Conservation (phyloP, 306 rosid species). For the Luffa aegyptiaca region DNA sequence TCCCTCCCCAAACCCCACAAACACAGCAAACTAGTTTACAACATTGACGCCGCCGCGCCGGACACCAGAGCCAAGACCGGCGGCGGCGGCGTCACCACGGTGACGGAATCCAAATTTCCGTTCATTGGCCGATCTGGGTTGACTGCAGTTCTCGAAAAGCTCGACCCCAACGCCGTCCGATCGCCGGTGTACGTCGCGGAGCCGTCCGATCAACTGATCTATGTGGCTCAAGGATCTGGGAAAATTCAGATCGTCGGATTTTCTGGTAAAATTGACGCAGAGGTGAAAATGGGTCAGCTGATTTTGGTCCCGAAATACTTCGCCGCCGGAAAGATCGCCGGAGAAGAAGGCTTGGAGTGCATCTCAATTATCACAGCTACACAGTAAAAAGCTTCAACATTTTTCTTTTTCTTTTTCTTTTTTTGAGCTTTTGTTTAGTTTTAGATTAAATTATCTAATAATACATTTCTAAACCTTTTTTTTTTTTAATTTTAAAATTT, state of each 20-base stretch:
- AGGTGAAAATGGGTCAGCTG: constrained; percentile 40
- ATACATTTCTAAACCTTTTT: background rate
- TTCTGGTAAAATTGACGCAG: constrained; percentile 22
- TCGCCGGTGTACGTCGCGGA: constrained; percentile 28
- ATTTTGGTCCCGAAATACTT: constrained; percentile 45
- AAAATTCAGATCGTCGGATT: constrained; percentile 37
- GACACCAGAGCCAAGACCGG: background rate
- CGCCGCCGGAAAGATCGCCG: constrained; percentile 37
- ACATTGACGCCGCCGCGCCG: constrained; percentile 20
- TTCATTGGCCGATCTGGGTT: constrained; percentile 37
- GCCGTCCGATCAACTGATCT: constrained; percentile 28
- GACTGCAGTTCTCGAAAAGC: constrained; percentile 27
- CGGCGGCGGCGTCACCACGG: background rate
- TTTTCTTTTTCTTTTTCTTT: background rate
- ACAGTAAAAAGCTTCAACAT: constrained; percentile 21
- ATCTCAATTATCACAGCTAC: constrained; percentile 26
- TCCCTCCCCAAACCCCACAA: constrained; percentile 30
- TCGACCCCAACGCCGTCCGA: constrained; percentile 24
- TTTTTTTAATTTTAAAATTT: background rate
- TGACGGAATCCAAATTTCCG: constrained; percentile 28
- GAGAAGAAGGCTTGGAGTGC: constrained; percentile 36
- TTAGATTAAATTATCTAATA: too few relatives aligned
- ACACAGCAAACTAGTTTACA: constrained; percentile 19
- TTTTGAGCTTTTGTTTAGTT: background rate
- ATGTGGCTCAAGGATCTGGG: constrained; percentile 39